A percentile compares a stretch with the other conserved stretches of the same genome.
Evolutionary conservation across 768 basidiomycete genomes (phyloP).

Genomic region (Aureoboletus auriporus): DNA sequence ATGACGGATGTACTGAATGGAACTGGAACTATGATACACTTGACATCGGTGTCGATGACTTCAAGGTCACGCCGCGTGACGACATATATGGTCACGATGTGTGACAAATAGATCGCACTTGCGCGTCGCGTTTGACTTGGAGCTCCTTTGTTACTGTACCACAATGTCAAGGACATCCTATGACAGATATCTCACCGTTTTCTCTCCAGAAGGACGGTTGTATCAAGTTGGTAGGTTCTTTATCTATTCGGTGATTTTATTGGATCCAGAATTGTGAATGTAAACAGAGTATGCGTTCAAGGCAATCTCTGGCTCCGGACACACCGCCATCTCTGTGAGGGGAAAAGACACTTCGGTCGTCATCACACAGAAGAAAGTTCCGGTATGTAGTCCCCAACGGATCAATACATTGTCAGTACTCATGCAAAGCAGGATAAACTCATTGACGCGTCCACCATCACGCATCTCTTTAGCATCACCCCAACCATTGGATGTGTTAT

Average conservation of each 20-base stretch:
- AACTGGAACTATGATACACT: no score
- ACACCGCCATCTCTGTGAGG: conserved; percentile 88
- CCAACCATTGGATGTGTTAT: conserved; percentile 96
- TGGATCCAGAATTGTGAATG: conserved; percentile 4
- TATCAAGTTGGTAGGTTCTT: conserved; percentile 91
- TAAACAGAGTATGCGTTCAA: conserved; percentile 96
- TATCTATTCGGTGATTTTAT: not conserved
- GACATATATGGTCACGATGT: conserved; percentile 1
- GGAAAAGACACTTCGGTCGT: conserved; percentile 95
- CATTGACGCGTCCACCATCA: conserved; percentile 88
- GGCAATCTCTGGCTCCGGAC: conserved; percentile 95
- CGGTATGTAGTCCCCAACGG: conserved; percentile 51
- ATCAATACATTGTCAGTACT: not conserved
- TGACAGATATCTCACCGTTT: conserved; percentile 94
- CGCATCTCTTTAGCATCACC: conserved; percentile 94
- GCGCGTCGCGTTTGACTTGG: conserved; percentile 65
- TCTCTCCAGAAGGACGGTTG: conserved; percentile 93
- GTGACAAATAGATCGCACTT: conserved; percentile 41
- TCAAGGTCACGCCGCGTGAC: conserved; percentile 16
- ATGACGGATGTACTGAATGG: conserved; percentile 24
- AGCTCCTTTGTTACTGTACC: conserved; percentile 28
- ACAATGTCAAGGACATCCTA: conserved; percentile 95
- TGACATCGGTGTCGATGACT: no score
- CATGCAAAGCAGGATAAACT: conserved; percentile 78
- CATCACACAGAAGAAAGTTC: conserved; percentile 98